A percentile compares a stretch with the other conserved stretches of the same genome.
Conservation (phyloP, 2,329 filamentous ascomycete species). For the Pseudogymnoascus sp. region DNA sequence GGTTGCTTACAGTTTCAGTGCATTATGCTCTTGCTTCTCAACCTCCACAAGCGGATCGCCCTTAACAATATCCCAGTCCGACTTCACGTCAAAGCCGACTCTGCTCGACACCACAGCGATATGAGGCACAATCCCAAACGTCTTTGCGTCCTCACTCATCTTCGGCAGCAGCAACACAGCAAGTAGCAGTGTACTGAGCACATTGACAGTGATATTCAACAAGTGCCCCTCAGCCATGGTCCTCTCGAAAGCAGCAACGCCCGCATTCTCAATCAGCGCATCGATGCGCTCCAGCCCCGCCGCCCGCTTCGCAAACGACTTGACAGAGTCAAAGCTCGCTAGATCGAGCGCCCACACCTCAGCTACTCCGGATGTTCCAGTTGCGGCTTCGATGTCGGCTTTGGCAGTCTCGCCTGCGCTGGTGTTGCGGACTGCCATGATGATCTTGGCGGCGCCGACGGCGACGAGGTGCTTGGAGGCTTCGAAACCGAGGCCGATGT, state of each 20-base stretch:
- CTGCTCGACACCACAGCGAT: conserved; percentile 18
- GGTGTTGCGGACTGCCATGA: conserved; percentile 31
- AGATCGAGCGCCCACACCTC: conserved; percentile 18
- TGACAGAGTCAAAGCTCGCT: conserved; percentile 14
- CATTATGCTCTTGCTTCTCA: conserved; percentile 15
- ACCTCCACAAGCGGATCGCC: conserved; percentile 20
- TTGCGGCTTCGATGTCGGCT: conserved; percentile 25
- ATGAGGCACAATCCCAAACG: conserved; percentile 19
- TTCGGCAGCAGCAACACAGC: conserved; percentile 36
- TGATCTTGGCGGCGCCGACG: conserved; percentile 30
- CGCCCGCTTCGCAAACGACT: conserved; percentile 13
- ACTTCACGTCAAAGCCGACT: conserved; percentile 14
- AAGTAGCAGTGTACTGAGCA: conserved; percentile 39
- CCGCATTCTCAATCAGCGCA: conserved; percentile 17
- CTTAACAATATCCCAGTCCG: conserved; percentile 18
- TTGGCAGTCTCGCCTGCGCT: conserved; percentile 30
- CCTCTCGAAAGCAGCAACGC: conserved; percentile 12
- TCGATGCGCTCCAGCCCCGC: conserved; percentile 14
- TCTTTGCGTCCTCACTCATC: conserved; percentile 24
- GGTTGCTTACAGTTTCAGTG: conserved; percentile 13
- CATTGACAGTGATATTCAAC: conserved; percentile 37
- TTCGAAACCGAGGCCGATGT: conserved; percentile 34
- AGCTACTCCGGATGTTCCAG: conserved; percentile 7
- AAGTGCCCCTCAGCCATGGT: conserved; percentile 31
- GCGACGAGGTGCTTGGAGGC: conserved; percentile 30